These are phyloP conservation scores for Sicyos baderoa DNA, from an alignment of 306 rosid species.

Conservation along the genomic window DNA sequence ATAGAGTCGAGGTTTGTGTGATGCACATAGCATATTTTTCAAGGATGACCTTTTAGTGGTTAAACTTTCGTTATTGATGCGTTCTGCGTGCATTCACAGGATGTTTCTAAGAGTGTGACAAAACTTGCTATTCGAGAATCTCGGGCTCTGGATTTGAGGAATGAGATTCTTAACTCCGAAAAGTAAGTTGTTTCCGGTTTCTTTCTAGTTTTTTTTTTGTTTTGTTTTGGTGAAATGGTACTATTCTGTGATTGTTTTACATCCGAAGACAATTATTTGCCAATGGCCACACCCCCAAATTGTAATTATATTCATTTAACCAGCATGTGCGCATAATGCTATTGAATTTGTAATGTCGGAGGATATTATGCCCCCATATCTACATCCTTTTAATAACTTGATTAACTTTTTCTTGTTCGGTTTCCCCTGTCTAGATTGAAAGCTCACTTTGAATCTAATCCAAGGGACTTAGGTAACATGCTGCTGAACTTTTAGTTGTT, in stretches of 20 bases:
- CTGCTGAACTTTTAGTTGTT: constrained; percentile 14
- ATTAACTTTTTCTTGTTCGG: constrained; percentile 8
- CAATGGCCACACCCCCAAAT: not conserved
- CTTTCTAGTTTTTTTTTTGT: not conserved
- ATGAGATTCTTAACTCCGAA: constrained; percentile 85
- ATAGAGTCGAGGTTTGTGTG: constrained; percentile 75
- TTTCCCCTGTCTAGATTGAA: constrained; percentile 47
- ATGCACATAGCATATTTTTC: not conserved
- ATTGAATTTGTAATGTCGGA: not conserved
- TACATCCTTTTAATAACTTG: not conserved
- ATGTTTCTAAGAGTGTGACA: constrained; percentile 79
- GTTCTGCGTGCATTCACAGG: constrained; percentile 35
- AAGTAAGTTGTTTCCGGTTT: constrained; percentile 49
- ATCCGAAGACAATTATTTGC: too few species aligned
- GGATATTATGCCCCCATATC: not conserved
- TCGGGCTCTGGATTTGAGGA: constrained; percentile 84
- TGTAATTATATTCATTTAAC: not conserved
- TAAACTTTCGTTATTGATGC: constrained; percentile 11
- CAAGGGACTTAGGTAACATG: constrained; percentile 59
- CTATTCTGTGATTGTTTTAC: not conserved
- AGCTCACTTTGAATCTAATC: constrained; percentile 67
- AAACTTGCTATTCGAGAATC: constrained; percentile 76
- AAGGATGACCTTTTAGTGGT: not conserved
- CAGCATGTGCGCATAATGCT: not conserved
- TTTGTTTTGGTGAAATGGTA: too few species aligned